Base-by-base conservation (phyloP, 2,329 filamentous ascomycete genomes). In the Colletotrichum lini region DNA sequence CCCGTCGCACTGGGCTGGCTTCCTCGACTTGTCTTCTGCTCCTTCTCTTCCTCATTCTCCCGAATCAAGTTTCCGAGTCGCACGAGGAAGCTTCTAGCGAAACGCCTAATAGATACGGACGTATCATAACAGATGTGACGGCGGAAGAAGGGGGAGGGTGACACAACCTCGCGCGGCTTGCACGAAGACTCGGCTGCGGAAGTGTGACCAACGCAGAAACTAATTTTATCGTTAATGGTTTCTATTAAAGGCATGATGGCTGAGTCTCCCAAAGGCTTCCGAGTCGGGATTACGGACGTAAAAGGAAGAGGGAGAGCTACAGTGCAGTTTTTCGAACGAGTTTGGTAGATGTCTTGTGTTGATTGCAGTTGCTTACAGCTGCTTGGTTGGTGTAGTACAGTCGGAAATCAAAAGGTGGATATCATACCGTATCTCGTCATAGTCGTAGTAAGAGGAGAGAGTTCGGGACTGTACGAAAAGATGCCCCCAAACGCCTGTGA, bases 401-500 rank as follows among this genome's bases (percentile, higher is more conserved):
- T 50, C 67, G 73, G 75, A 76, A 73, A 40, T 62, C 1, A 47
- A 10, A 76, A 76, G 75, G 75, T 79, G 82, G 82, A 84, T 84
- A 84, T 84, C 82, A 80, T 80, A 75, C 79, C 78, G 76, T 81
- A 77, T 77, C 79, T 84, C 83, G 79, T 84, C 76, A 80, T 77
- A 75, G 74, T 80, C 79, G 75, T 81, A 76, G 35, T 38, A 38
- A 38, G 79, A 77, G 79, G 78, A 81, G 80, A 80, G 77, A 78
- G 44, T 59, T 63, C 67, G 52, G 44, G 52, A 21, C 21, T 50
- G 38, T 60, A 57, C 21, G 30, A 40, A 45, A 18, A 71, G 66
- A 21, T 30, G 30, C 42, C 47, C 56, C 23, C 56, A 49, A 68
- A 62, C 57, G 35, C 65, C 58, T 38, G 35, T 47, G 26, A 50